Base-by-base conservation (phyloP, 768 basidiomycete species). In the Boletus reticulatus region DNA sequence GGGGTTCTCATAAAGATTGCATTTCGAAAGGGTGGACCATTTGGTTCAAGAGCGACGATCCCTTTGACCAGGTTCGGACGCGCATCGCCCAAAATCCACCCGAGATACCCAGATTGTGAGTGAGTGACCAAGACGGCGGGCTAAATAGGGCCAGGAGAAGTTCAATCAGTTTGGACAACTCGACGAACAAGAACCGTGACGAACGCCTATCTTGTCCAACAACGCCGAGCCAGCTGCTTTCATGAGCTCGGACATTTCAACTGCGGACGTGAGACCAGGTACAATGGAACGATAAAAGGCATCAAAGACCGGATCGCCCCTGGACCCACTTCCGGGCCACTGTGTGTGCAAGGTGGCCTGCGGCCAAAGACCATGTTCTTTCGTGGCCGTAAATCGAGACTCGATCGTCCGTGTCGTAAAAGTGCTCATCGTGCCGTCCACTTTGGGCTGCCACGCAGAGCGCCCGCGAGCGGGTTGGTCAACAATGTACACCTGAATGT, bases 291-390 rank as follows among this genome's bases (percentile, higher is more conserved):
- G 69, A 51, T 75, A 82, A 58, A 81, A 79, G 20, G 66, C 65
- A 44, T 82, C 74, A 50, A 81, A 82, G 11, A 63, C 61, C 0
- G 72, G 59, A 49, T 82, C 81, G 5, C 79, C 79, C 29, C 67
- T 62, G 46, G 67, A 74, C n/a, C 81, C 81, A 48, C 74, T 77
- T 17, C 81, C 81, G 4, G 78, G 80, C 81, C 81, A 82, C 54
- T 81, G 79, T 0, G 78, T 81, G 45, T 80, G 79, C 42, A 79
- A 62, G 2, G 59, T 55, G 4, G 80, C 76, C 59, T 78, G 72
- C 0, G 79, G 75, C 80, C 80, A 82, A 34, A 79, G 64, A 17
- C 70, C 62, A 57, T 72, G 73, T 3, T 59, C 51, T 57, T 72
- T 65, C 3, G 78, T 72, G 27, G 78, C 77, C 8, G 80, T 80